A percentile compares a stretch with the other conserved stretches of the same genome.
Conservation (phyloP, 345 rosid genomes). For the Crucihimalaya himalaica region DNA sequence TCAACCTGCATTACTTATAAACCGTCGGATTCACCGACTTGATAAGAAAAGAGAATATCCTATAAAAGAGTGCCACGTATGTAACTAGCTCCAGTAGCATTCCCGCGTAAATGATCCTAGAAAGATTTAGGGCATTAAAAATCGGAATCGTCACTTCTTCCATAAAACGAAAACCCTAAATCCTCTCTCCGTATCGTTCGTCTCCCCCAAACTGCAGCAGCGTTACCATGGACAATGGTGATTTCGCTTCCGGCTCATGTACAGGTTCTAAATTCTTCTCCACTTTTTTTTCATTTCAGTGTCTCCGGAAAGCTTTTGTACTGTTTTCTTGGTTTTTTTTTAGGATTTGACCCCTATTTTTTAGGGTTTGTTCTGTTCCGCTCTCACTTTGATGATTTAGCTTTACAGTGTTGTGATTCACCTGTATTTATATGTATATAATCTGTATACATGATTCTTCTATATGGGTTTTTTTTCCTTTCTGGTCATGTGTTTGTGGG, state of each 20-base stretch:
- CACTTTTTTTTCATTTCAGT: not conserved
- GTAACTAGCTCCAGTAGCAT: not conserved
- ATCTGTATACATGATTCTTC: not conserved
- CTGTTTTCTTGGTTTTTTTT: not conserved
- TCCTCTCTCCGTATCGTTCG: not conserved
- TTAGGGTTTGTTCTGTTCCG: not conserved
- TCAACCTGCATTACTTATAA: not conserved
- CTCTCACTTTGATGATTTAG: not conserved
- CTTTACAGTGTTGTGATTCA: not conserved
- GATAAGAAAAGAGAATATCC: not conserved
- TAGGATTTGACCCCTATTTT: not conserved
- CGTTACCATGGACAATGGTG: not conserved
- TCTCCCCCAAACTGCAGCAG: not conserved
- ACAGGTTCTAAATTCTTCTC: not conserved
- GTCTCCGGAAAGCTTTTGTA: not conserved
- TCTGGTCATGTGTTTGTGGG: not conserved
- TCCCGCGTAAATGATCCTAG: constrained; percentile 21
- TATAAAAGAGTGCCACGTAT: constrained; percentile 2
- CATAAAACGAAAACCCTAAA: not conserved
- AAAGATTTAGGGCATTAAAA: not conserved
- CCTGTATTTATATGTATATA: no score
- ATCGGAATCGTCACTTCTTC: not conserved
- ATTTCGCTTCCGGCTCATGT: not conserved
- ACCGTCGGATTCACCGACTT: constrained; percentile 5
- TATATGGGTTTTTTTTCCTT: not conserved